These are phyloP conservation scores for Apiospora marii DNA, from an alignment of 2,329 filamentous ascomycete species.

Conservation along the genomic window DNA sequence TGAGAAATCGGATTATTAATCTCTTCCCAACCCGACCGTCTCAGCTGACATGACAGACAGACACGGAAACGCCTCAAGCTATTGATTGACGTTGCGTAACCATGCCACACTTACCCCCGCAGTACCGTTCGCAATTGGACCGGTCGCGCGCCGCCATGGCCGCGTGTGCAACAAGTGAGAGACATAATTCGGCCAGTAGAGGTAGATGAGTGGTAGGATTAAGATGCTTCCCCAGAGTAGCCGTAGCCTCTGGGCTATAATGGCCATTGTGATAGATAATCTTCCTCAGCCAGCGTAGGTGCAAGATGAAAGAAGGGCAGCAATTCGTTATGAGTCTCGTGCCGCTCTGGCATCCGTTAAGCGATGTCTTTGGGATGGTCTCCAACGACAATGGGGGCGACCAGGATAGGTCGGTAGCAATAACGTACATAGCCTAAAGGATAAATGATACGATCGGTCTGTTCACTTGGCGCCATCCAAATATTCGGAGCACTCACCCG, in stretches of 20 bases:
- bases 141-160: background rate
- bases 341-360: background rate
- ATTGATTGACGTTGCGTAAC: background rate
- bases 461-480: too few relatives aligned
- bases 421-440: background rate
- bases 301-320: background rate
- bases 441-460: too few relatives aligned
- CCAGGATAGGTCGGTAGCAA: too few relatives aligned
- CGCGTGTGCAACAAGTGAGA: background rate
- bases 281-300: too few relatives aligned
- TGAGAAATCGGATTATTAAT: too few relatives aligned
- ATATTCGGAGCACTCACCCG: background rate
- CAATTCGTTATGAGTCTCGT: too few relatives aligned
- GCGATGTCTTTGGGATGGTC: too few relatives aligned
- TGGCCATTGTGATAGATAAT: background rate
- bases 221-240: constrained; percentile 1
- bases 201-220: constrained; percentile 1
- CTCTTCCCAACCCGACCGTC: too few relatives aligned
- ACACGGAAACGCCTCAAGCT: background rate
- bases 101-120: background rate
- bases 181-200: constrained; percentile 17
- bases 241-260: background rate
- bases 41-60: too few relatives aligned
- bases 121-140: constrained; percentile 1
- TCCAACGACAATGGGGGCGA: background rate